Conservation (phyloP, 495 filamentous ascomycete genomes). For the Penicillium parvum region DNA sequence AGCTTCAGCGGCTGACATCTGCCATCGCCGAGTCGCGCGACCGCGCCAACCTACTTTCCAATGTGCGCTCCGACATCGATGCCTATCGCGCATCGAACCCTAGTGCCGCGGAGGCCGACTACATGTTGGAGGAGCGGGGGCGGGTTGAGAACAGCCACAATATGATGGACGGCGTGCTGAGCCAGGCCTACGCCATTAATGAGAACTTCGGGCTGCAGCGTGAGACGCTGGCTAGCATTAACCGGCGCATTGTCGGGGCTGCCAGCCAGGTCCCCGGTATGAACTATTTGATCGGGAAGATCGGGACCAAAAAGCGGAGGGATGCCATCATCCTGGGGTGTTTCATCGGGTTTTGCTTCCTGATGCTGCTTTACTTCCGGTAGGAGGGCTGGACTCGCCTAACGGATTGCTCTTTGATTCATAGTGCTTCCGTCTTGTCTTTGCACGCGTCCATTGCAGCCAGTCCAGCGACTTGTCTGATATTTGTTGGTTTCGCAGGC, state of each 20-base stretch:
- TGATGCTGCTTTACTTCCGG: conserved; percentile 80
- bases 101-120: conserved; percentile 79
- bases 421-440: background rate
- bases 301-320: conserved; percentile 89
- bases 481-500: conserved; percentile 13
- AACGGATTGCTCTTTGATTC: background rate
- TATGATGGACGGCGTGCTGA: conserved; percentile 84
- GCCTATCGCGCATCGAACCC: conserved; percentile 81
- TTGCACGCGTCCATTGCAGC: conserved; percentile 12
- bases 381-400: conserved; percentile 29
- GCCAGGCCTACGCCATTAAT: conserved; percentile 95
- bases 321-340: conserved; percentile 89
- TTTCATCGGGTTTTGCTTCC: conserved; percentile 87
- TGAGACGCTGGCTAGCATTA: conserved; percentile 80
- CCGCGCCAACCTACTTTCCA: conserved; percentile 85
- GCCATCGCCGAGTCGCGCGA: conserved; percentile 69
- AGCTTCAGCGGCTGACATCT: conserved; percentile 67
- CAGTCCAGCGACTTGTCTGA: conserved; percentile 19
- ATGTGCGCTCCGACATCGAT: conserved; percentile 86
- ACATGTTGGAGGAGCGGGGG: conserved; percentile 89
- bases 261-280: conserved; percentile 90
- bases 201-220: conserved; percentile 84
- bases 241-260: conserved; percentile 79
- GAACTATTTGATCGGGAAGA: conserved; percentile 88
- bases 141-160: conserved; percentile 83